Conservation (phyloP, 306 rosid species). For the Cercis canadensis region DNA sequence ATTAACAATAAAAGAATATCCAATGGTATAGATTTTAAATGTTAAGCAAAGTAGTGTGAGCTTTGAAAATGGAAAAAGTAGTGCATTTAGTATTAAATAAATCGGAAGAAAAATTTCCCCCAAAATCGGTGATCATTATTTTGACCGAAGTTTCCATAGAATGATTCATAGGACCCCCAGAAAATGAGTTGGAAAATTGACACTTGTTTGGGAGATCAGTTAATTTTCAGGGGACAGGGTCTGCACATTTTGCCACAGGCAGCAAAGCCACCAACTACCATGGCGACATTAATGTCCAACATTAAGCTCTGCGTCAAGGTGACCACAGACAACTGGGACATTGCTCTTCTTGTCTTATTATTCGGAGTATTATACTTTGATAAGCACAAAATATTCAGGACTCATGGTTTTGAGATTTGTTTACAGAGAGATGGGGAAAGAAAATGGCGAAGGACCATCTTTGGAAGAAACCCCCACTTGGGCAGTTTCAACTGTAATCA, state of each 20-base stretch:
- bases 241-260: slow-evolving; percentile 39
- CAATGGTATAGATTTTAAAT: no score
- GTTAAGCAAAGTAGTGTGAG: no score
- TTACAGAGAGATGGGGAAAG: slow-evolving; percentile 49
- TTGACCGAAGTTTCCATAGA: no score
- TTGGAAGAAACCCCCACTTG: slow-evolving; percentile 82
- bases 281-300: slow-evolving; percentile 41
- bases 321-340: neutral
- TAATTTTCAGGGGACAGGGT: slow-evolving; percentile 10
- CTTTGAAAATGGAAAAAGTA: no score
- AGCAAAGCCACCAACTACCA: slow-evolving; percentile 44
- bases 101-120: no score
- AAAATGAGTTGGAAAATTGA: no score
- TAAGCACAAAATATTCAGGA: slow-evolving; percentile 29
- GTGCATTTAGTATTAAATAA: no score
- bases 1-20: no score
- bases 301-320: slow-evolving; percentile 30
- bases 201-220: no score
- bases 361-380: neutral
- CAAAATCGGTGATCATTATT: no score
- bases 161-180: no score
- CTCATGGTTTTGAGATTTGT: slow-evolving; percentile 26
- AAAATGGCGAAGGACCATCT: slow-evolving; percentile 62
- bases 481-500: slow-evolving; percentile 83
- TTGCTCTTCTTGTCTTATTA: slow-evolving; percentile 3